phyloP scores from a whole-genome alignment of 768 basidiomycete species.

The Amanita rubescens region DNA sequence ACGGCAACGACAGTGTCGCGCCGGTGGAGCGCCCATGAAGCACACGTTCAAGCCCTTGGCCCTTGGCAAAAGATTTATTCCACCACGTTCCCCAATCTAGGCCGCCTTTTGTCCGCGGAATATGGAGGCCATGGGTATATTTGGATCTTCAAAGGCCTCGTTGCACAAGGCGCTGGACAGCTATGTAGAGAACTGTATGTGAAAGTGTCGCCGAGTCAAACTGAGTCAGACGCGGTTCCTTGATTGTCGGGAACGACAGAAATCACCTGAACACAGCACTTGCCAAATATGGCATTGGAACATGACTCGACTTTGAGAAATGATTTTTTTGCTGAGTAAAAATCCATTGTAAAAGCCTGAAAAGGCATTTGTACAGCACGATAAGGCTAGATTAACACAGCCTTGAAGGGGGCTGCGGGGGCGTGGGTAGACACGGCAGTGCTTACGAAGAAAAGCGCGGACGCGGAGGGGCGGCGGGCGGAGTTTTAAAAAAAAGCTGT shows the following conservation, averaged over 20 bases:
- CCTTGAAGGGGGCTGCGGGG: neutral
- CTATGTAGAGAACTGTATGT: neutral
- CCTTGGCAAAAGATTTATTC: too few relatives aligned
- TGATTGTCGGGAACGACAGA: neutral
- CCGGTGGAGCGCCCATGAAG: neutral
- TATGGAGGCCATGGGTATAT: too few relatives aligned
- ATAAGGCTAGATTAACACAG: neutral
- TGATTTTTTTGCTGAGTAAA: neutral
- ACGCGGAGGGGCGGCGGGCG: neutral
- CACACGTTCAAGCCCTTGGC: too few relatives aligned
- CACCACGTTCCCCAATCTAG: too few relatives aligned
- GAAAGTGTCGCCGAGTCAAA: neutral
- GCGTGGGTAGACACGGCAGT: neutral
- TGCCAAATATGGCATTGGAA: neutral
- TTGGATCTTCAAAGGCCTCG: neutral
- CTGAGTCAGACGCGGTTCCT: constrained; percentile 3
- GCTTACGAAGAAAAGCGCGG: constrained; percentile 2
- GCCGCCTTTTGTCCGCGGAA: too few relatives aligned
- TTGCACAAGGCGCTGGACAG: neutral
- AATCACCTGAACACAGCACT: neutral
- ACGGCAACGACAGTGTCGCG: neutral
- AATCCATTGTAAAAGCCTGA: neutral
- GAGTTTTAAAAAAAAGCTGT: constrained; percentile 9
- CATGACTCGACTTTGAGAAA: constrained; percentile 1
- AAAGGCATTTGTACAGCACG: too few relatives aligned